Evolutionary conservation across 1,139 yeast species (phyloP), one percentile per base, ranked within the genome.

Genomic region (Yamadazyma jaroonii): DNA sequence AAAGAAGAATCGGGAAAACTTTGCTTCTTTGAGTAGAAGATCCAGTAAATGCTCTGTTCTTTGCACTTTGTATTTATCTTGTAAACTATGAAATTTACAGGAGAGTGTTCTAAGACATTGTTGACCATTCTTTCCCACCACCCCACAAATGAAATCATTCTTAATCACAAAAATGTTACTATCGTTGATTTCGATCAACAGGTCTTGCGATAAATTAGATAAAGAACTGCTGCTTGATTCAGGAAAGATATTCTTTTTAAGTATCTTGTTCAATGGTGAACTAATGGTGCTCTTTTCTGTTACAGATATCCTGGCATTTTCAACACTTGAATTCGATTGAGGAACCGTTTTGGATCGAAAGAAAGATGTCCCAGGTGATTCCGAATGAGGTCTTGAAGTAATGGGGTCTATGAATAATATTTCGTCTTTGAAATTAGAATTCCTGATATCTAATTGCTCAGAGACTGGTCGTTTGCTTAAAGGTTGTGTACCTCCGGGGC

Each of bases 131-230:
- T 36, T 34, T 3, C 45, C 39, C 3, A 20, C 25, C 2, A 52
- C 58, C 6, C 55, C 54, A 41, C 59, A 54, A 13, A 45, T 44
- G 33, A 45, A 54, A 31, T 54, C 57, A 27, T 44, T 38, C 26
- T 38, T 47, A 12, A n/a, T 14, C 36, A 17, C 11, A 12, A 11
- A 22, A 12, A 33, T 21, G n/a, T 33, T 33, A 8, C 8, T n/a
- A 7, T 25, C 17, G 20, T 32, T 25, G 8, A 31, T 13, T 24
- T 31, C 34, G 7, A 24, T 22, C 8, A 24, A 10, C 3, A 11
- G 9, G 4, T 31, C 29, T 31, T 31, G 34, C 4, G 34, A 31
- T 24, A 31, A 3, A 13, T 24, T 13, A 8, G 34, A 31, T 31
- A 31, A 9, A 4, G 34, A 24, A 31, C 34, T 31, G 7, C 27